Percentiles rank a stretch among this genome's conserved stretches.
These are phyloP conservation scores for Cynara cardunculus DNA, from an alignment of 129 eudicot genomes.

Conservation along the genomic window DNA sequence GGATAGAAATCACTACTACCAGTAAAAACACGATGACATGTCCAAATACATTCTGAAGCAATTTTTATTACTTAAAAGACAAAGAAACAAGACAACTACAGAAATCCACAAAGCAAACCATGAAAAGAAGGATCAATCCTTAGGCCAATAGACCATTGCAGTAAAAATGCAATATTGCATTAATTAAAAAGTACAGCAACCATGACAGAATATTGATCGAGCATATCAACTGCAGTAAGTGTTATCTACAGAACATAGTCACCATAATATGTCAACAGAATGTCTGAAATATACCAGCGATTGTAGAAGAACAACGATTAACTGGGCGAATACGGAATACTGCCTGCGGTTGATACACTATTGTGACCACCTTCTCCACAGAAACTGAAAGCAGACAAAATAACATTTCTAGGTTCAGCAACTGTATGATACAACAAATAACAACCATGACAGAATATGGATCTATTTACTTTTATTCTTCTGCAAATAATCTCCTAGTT, in stretches of 20 bases:
- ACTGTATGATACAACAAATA: neutral
- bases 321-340: slow-evolving; percentile 97
- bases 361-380: slow-evolving; percentile 90
- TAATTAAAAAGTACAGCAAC: too few relatives aligned
- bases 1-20: neutral
- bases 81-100: neutral
- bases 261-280: neutral
- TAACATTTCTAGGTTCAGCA: neutral
- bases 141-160: neutral
- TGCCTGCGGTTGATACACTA: slow-evolving; percentile 95
- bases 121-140: neutral
- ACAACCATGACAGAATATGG: neutral
- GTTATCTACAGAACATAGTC: neutral
- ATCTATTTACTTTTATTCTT: slow-evolving; percentile 57
- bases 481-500: slow-evolving; percentile 71
- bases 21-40: too few relatives aligned
- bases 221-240: neutral
- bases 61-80: neutral
- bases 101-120: too few relatives aligned
- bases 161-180: neutral
- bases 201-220: neutral
- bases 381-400: slow-evolving; percentile 56
- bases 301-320: slow-evolving; percentile 93
- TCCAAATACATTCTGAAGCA: neutral
- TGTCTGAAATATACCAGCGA: slow-evolving; percentile 57